Evolutionary conservation across 176 grass and related monocot species (phyloP).

Genomic region (Rhipidocladum racemiflorum): DNA sequence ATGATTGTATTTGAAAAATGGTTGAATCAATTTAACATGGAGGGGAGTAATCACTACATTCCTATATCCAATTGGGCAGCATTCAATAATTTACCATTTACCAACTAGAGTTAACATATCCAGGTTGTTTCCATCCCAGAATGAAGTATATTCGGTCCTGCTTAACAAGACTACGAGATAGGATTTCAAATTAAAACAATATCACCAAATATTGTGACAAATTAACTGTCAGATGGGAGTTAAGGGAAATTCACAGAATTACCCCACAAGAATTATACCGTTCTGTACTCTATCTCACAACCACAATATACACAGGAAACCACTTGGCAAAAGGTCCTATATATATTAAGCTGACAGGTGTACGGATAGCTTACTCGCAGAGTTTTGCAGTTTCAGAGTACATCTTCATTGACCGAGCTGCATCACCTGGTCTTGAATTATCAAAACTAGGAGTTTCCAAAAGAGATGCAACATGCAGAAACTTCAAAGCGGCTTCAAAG

Average conservation of each 20-base stretch:
- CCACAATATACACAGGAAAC: background rate
- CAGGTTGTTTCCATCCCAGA: too few relatives aligned
- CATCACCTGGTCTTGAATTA: constrained; percentile 49
- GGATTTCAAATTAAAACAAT: background rate
- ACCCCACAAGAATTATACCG: background rate
- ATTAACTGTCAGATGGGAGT: constrained; percentile 12
- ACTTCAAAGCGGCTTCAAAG: constrained; percentile 89
- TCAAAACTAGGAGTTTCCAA: constrained; percentile 64
- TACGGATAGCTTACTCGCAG: constrained; percentile 63
- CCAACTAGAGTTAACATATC: too few relatives aligned
- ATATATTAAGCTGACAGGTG: constrained; percentile 4
- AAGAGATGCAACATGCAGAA: constrained; percentile 73
- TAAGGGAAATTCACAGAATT: background rate
- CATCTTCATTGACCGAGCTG: constrained; percentile 61
- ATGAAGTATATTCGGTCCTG: too few relatives aligned
- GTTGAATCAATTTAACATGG: constrained; percentile 10
- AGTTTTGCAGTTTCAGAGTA: constrained; percentile 89
- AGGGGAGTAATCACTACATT: too few relatives aligned
- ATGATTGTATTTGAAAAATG: background rate
- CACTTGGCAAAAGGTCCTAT: background rate
- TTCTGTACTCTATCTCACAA: constrained; percentile 5
- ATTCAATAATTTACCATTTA: too few relatives aligned
- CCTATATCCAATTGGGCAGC: too few relatives aligned
- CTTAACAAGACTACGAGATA: background rate
- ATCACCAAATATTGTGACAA: background rate